These are phyloP conservation scores for Carex scoparia DNA, from an alignment of 176 grass and related monocot genomes.

Conservation along the genomic window DNA sequence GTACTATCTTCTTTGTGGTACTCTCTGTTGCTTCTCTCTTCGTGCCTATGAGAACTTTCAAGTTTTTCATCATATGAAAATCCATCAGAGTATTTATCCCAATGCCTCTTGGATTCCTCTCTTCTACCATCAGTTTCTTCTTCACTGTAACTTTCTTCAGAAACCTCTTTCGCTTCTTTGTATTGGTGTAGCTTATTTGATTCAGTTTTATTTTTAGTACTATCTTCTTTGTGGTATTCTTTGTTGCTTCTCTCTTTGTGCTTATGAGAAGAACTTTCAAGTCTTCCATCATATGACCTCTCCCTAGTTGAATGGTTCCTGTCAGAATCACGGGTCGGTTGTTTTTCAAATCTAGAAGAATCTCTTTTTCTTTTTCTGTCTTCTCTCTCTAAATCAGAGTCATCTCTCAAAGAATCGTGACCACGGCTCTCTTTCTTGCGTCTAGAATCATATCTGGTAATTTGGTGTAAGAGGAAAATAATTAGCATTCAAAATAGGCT, in stretches of 20 bases:
- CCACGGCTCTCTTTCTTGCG: slow-evolving; percentile 27
- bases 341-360: slow-evolving; percentile 30
- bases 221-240: slow-evolving; percentile 6
- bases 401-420: slow-evolving; percentile 26
- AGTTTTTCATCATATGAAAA: slow-evolving; percentile 29
- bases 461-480: neutral
- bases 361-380: slow-evolving; percentile 36
- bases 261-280: slow-evolving; percentile 21
- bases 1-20: slow-evolving; percentile 16
- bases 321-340: slow-evolving; percentile 11
- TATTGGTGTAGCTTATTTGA: neutral
- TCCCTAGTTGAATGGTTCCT: slow-evolving; percentile 29
- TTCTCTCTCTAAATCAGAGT: slow-evolving; percentile 37
- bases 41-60: slow-evolving; percentile 22
- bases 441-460: slow-evolving; percentile 42
- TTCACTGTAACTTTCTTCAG: neutral
- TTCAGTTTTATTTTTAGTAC: neutral
- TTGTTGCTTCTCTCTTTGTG: slow-evolving; percentile 30
- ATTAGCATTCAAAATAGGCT: neutral
- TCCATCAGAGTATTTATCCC: slow-evolving; percentile 26
- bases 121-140: slow-evolving; percentile 26
- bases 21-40: slow-evolving; percentile 25
- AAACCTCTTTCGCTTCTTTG: slow-evolving; percentile 34
- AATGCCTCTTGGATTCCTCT: neutral
- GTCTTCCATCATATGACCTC: slow-evolving; percentile 26